Percentiles rank a stretch among this genome's conserved stretches.
Conservation (phyloP, 148 eudicot species). For the Chenopodium quinoa region DNA sequence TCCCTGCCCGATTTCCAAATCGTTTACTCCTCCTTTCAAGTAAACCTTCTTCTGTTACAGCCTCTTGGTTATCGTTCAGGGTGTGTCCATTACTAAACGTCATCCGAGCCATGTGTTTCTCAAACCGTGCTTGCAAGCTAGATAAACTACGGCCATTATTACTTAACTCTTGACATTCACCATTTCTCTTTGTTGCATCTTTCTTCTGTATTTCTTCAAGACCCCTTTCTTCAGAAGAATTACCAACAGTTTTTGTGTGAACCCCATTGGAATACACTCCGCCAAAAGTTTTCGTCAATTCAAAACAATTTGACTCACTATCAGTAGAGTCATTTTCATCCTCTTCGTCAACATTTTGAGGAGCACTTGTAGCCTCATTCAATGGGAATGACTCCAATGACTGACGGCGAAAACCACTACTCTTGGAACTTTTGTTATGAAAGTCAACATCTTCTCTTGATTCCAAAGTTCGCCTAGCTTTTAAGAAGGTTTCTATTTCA, state of each 20-base stretch:
- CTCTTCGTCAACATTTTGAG: slow-evolving; percentile 48
- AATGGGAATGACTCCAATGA: slow-evolving; percentile 67
- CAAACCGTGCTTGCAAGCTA: slow-evolving; percentile 40
- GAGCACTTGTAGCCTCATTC: slow-evolving; percentile 65
- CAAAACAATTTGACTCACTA: slow-evolving; percentile 47
- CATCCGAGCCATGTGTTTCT: slow-evolving; percentile 39
- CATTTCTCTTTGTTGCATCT: slow-evolving; percentile 32
- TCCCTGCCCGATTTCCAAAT: slow-evolving; percentile 31
- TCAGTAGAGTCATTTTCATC: slow-evolving; percentile 37
- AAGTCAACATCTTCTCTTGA: slow-evolving; percentile 19
- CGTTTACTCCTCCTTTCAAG: slow-evolving; percentile 38
- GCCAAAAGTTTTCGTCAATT: slow-evolving; percentile 36
- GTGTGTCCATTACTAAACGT: slow-evolving; percentile 24
- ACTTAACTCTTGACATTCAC: slow-evolving; percentile 22
- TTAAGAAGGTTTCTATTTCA: slow-evolving; percentile 76
- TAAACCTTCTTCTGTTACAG: slow-evolving; percentile 20
- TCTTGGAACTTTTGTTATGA: slow-evolving; percentile 23
- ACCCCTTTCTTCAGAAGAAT: slow-evolving; percentile 22
- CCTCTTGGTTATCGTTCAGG: slow-evolving; percentile 27
- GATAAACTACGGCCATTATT: slow-evolving; percentile 33
- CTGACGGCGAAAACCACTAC: slow-evolving; percentile 39
- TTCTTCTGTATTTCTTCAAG: slow-evolving; percentile 22
- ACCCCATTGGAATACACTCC: slow-evolving; percentile 25
- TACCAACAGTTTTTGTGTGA: slow-evolving; percentile 16
- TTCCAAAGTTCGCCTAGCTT: slow-evolving; percentile 39